Evolutionary conservation across 2,329 filamentous ascomycete species (phyloP).

Genomic region (Trichoderma brevicompactum): DNA sequence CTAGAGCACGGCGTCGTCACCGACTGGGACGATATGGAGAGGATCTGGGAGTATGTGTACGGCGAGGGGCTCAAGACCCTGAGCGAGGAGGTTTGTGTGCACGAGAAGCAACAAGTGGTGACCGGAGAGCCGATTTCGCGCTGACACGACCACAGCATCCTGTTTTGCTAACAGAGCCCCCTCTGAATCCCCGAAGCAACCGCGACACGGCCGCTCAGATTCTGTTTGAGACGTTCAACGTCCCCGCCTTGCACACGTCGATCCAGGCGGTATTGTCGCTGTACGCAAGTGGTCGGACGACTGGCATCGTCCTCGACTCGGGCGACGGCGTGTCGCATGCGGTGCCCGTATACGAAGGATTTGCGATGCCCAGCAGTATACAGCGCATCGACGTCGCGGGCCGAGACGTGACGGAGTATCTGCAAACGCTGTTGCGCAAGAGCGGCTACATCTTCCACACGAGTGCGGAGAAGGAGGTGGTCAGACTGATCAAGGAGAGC

Average conservation of each 20-base stretch:
- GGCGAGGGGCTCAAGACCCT: conserved; percentile 93
- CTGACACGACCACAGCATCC: conserved; percentile 71
- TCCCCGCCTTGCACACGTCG: conserved; percentile 92
- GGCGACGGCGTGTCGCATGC: conserved; percentile 97
- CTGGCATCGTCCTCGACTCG: conserved; percentile 91
- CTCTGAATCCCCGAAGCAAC: conserved; percentile 92
- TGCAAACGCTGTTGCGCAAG: conserved; percentile 90
- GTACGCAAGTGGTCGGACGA: conserved; percentile 94
- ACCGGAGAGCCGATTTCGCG: not conserved
- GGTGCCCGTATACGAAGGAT: conserved; percentile 96
- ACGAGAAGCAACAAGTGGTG: not conserved
- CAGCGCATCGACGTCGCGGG: conserved; percentile 94
- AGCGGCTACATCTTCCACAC: conserved; percentile 95
- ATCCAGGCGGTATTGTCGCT: conserved; percentile 96
- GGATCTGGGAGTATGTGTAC: conserved; percentile 98
- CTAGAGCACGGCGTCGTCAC: conserved; percentile 98
- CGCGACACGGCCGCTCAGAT: conserved; percentile 96
- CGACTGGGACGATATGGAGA: conserved; percentile 99
- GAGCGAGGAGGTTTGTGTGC: conserved; percentile 78
- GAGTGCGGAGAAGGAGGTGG: conserved; percentile 98
- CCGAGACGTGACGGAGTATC: conserved; percentile 91
- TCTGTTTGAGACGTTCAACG: conserved; percentile 98
- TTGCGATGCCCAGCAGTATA: conserved; percentile 95
- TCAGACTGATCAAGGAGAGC: conserved; percentile 94
- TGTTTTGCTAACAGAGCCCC: conserved; percentile 93